Base-by-base conservation (phyloP, 139 green algal species). In the Ettlia oleoabundans region DNA sequence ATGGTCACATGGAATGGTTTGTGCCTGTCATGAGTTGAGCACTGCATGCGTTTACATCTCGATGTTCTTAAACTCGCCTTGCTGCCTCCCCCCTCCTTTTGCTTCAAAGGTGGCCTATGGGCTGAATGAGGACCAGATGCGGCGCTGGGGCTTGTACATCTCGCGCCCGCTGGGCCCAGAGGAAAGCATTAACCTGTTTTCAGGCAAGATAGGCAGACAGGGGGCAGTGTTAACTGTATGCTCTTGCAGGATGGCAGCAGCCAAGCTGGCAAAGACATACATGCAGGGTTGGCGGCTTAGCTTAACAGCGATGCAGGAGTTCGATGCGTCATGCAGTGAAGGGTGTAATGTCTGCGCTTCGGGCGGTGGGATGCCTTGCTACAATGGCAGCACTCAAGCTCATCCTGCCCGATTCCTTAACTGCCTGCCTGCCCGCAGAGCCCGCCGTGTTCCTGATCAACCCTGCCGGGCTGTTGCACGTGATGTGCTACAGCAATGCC, bases 381-480 rank as follows among this genome's bases (percentile, higher is more conserved):
- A n/a, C n/a, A 38, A 10, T 32, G 24, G 7, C 58, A 37, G 58
- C 22, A 21, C 58, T 32, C 58, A 21, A 33, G 58, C 58, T 10
- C 18, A 33, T 1, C 71, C 32, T 1, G 10, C 30, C 30, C 4
- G 33, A 18, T 15, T 78, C 1, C 41, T 28, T 47, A 52, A 18
- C 43, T 32, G 3, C 52, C 72, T 66, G 2, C 22, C 32, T 61
- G 47, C 19, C 28, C 35, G 61, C 81, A 55, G 88, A 92, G 81
- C 88, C 88, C 37, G 88, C 88, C 3, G 66, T 92, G 82, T 92
- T 92, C 77, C 67, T 92, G 72, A 67, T 92, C 22, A 92, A 92
- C 75, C 84, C 87, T 4, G 88, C 89, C 19, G 88, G 88, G 6
- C 64, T 92, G 55, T 47, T 92, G 37, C 82, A 92, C 53, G 80